Evolutionary conservation across 371 early-diverging fungal genomes (phyloP), one percentile per base, ranked within the genome.

Genomic region (Mortierella sp.): DNA sequence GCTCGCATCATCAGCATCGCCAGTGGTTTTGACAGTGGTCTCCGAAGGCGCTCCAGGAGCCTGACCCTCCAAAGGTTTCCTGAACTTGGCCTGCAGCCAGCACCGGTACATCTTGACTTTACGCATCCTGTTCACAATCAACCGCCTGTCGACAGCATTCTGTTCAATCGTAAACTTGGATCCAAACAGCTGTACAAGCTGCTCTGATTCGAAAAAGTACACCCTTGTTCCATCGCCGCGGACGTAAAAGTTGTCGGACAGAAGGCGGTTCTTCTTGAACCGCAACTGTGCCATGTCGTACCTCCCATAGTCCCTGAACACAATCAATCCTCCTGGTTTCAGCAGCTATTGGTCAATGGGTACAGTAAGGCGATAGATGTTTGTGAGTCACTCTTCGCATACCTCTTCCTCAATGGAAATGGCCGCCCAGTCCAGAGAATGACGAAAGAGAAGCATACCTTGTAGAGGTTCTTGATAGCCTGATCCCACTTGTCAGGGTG

Each of bases 21-120:
- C 34, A 2, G 65, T 21, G 21, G 38, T 65, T 31, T 65, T 65
- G 38, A 38, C 38, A 38, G 38, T 80, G 5, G 87, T 86, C 19
- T 77, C 87, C 6, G 87, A 80, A 0, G 87, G 87, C 19, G 78
- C 72, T 9, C 78, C 83, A 11, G 87, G 87, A 0, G 44, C 45
- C 14, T 76, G 45, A 0, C 87, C 87, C 9, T 75, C 73, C 44
- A 82, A 34, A 26, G 93, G 90, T 88, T 97, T 98, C 76, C 94
- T 89, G 88, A 99, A 97, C 89, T 98, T 98, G 78, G 96, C 97
- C 87, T 99, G 99, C 31, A 99, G 87, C 99, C 99, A 99, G 6
- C 96, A 94, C 7, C 99, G 92, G 85, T 98, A 97, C 99, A 99
- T 99, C 88, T 99, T 98, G 48, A 99, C 89, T 88, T 97, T 95